These are phyloP conservation scores for Stagonosporopsis vannaccii DNA, from an alignment of 2,329 filamentous ascomycete species.

Conservation along the genomic window DNA sequence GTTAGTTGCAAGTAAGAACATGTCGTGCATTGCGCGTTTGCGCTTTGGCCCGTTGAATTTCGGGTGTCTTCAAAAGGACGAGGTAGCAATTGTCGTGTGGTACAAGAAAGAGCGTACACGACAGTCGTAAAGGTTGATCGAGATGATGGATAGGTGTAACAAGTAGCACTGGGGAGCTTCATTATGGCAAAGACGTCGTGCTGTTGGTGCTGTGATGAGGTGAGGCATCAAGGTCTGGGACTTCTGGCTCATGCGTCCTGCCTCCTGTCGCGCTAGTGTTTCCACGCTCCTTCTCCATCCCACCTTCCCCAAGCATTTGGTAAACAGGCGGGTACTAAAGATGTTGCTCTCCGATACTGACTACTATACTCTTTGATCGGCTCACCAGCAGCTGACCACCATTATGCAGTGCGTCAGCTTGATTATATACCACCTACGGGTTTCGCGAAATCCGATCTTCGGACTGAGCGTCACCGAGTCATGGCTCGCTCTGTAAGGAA, in stretches of 20 bases:
- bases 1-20: neutral
- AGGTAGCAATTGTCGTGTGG: neutral
- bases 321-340: neutral
- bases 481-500: constrained; percentile 9
- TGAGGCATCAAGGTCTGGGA: constrained; percentile 6
- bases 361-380: neutral
- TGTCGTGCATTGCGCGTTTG: neutral
- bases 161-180: neutral
- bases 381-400: neutral
- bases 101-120: neutral
- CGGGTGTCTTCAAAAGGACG: neutral
- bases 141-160: neutral
- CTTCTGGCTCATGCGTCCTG: neutral
- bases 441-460: constrained; percentile 9
- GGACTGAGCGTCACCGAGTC: constrained; percentile 8
- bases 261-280: neutral
- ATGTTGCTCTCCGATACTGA: neutral
- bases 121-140: neutral
- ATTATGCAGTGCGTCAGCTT: constrained; percentile 1
- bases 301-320: neutral
- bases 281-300: neutral
- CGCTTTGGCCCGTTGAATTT: neutral
- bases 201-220: neutral
- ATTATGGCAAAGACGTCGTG: neutral
- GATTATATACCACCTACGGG: constrained; percentile 1